phyloP scores from a whole-genome alignment of 805 yeast species.

The Saccharomycopsis fermentans region DNA sequence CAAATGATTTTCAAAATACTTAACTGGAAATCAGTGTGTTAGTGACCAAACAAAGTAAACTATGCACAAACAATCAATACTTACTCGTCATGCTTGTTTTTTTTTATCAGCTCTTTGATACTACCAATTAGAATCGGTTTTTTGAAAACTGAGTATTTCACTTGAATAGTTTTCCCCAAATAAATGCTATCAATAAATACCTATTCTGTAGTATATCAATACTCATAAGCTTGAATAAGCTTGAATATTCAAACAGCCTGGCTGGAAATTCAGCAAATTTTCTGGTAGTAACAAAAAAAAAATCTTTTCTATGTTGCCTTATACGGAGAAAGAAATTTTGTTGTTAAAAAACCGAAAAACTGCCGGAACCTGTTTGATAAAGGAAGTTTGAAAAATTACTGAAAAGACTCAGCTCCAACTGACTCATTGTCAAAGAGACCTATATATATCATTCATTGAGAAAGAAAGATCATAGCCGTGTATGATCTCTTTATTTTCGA shows the following conservation, averaged over 20 bases:
- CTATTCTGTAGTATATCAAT: too few species aligned
- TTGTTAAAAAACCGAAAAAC: neutral
- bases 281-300: too few species aligned
- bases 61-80: neutral
- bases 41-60: neutral
- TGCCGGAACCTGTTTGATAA: neutral
- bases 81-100: neutral
- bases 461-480: neutral
- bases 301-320: neutral
- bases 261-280: neutral
- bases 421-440: neutral
- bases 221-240: too few species aligned
- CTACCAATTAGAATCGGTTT: too few species aligned
- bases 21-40: neutral
- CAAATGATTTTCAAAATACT: slow-evolving; percentile 11
- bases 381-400: neutral
- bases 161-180: too few species aligned
- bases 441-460: too few species aligned
- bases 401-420: neutral
- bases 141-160: too few species aligned
- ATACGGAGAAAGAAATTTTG: too few species aligned
- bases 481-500: neutral
- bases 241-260: neutral
- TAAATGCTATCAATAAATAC: too few species aligned
- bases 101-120: neutral